phyloP scores from a whole-genome alignment of 345 rosid genomes.

The Eucalyptus marginata region DNA sequence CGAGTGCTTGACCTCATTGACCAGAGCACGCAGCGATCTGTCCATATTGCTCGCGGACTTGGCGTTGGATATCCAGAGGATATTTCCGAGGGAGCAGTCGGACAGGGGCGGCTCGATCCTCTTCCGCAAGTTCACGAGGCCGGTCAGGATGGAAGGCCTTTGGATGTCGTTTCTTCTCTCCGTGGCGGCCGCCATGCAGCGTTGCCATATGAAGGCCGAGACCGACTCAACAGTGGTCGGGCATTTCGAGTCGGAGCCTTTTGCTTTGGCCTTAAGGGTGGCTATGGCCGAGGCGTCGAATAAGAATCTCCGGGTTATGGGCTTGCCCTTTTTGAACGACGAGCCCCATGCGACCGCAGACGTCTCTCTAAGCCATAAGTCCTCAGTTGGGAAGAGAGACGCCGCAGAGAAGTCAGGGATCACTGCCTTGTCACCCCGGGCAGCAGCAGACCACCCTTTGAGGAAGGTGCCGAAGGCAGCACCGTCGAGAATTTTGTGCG shows the following conservation, averaged over 20 bases:
- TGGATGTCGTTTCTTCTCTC: not conserved
- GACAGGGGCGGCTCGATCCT: slow-evolving; percentile 3
- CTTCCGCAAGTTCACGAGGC: slow-evolving; percentile 20
- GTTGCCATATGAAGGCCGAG: slow-evolving; percentile 28
- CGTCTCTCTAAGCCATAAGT: slow-evolving; percentile 13
- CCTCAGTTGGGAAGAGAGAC: slow-evolving; percentile 22
- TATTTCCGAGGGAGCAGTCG: slow-evolving; percentile 25
- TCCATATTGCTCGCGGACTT: slow-evolving; percentile 1
- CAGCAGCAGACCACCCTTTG: slow-evolving; percentile 11
- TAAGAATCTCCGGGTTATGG: slow-evolving; percentile 17
- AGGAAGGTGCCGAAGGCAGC: slow-evolving; percentile 11
- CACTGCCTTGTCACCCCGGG: not conserved
- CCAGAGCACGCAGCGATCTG: slow-evolving; percentile 22
- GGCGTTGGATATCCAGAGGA: slow-evolving; percentile 10
- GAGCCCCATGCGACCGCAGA: slow-evolving; percentile 12
- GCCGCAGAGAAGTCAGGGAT: slow-evolving; percentile 9
- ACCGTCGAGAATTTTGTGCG: slow-evolving; percentile 29
- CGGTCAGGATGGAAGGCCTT: slow-evolving; percentile 17
- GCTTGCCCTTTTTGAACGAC: slow-evolving; percentile 13
- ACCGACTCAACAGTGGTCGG: slow-evolving; percentile 22
- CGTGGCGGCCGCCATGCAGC: not conserved
- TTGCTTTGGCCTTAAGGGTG: not conserved
- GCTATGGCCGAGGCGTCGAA: slow-evolving; percentile 10
- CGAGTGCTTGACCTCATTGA: not conserved
- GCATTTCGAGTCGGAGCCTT: not conserved